phyloP scores from a whole-genome alignment of 108 stramenopile species.

The Bacterosira constricta region DNA sequence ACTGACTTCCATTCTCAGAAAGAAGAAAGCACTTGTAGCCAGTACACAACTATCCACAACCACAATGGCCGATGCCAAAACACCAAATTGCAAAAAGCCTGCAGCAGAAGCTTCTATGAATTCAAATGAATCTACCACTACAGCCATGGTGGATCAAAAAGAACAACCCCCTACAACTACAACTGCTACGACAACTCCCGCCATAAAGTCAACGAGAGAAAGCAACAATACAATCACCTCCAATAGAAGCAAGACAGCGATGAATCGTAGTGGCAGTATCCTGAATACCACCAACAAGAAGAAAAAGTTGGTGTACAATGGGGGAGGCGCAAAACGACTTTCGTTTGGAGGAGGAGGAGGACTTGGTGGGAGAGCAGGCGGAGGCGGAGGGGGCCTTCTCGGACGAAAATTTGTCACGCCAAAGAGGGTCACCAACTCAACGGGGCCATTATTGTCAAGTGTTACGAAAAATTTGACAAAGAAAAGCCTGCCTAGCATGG shows the following conservation, averaged over 20 bases:
- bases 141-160: not conserved
- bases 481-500: not conserved
- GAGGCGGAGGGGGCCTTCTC: conserved; percentile 1
- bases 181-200: not conserved
- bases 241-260: not conserved
- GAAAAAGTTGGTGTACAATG: conserved; percentile 37
- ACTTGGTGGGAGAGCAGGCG: not conserved
- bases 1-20: conserved; percentile 18
- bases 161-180: not conserved
- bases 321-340: not conserved
- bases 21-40: conserved; percentile 6
- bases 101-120: not conserved
- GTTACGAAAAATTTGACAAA: not conserved
- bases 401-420: conserved; percentile 41
- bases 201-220: not conserved
- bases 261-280: conserved; percentile 13
- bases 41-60: not conserved
- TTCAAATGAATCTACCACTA: not conserved
- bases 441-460: not conserved
- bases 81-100: not conserved
- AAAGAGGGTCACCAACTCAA: conserved; percentile 14
- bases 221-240: not conserved
- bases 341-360: conserved; percentile 13
- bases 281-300: conserved; percentile 36
- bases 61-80: not conserved